Percentiles rank a stretch among this genome's conserved stretches.
Conservation (phyloP, 306 rosid genomes). For the Geum urbanum region DNA sequence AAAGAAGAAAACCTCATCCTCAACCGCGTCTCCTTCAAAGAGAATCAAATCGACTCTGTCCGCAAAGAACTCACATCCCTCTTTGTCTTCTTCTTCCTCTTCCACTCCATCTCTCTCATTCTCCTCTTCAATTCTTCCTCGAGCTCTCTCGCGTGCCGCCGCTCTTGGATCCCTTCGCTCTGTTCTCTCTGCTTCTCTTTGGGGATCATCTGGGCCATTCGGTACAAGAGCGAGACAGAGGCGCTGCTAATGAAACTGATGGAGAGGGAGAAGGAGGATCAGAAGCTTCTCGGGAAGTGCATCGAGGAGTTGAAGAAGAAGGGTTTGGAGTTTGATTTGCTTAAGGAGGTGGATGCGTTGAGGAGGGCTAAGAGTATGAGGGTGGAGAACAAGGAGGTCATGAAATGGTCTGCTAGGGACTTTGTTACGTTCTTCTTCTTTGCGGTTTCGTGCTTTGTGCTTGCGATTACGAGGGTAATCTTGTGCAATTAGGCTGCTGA, state of each 20-base stretch:
- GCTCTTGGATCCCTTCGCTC: constrained; percentile 81
- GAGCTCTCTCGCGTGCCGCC: constrained; percentile 33
- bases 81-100: constrained; percentile 80
- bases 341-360: constrained; percentile 89
- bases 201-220: constrained; percentile 71
- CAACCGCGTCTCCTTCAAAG: constrained; percentile 58
- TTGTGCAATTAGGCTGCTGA: constrained; percentile 44
- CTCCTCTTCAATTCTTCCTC: constrained; percentile 65
- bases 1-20: constrained; percentile 87
- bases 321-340: constrained; percentile 81
- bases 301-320: constrained; percentile 82
- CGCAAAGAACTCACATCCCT: constrained; percentile 72
- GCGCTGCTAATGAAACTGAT: constrained; percentile 71
- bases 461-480: constrained; percentile 63
- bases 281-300: constrained; percentile 55
- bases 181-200: constrained; percentile 70
- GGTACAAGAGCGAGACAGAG: constrained; percentile 85
- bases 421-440: constrained; percentile 67
- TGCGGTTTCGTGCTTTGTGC: constrained; percentile 58
- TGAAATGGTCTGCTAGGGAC: constrained; percentile 85
- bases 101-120: constrained; percentile 76
- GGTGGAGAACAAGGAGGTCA: constrained; percentile 56
- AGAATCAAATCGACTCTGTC: constrained; percentile 69
- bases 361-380: constrained; percentile 85
- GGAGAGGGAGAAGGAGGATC: constrained; percentile 82